These are phyloP conservation scores for Abelmoschus esculentus DNA, from an alignment of 345 rosid species.

Conservation along the genomic window DNA sequence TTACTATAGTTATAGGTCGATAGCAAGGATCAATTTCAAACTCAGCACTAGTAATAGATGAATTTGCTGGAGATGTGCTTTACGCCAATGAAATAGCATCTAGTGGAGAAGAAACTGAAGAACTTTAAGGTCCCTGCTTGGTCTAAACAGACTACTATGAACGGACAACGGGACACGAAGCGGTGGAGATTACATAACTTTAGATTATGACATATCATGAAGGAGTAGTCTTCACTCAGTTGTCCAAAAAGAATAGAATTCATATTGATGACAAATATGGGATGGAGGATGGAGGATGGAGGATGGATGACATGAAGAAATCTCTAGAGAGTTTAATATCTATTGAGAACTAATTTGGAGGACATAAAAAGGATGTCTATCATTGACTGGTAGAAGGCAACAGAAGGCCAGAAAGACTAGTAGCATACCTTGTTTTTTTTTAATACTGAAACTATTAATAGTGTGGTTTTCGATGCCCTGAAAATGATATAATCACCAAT, in stretches of 20 bases:
- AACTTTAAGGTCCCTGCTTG: background rate
- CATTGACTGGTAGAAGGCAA: background rate
- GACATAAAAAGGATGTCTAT: background rate
- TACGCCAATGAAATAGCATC: background rate
- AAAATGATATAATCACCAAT: background rate
- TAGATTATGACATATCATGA: too few relatives aligned
- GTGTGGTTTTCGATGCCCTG: background rate
- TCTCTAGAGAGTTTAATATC: too few relatives aligned
- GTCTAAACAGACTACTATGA: background rate
- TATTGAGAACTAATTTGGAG: constrained; percentile 2
- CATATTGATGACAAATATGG: too few relatives aligned
- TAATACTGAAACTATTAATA: background rate
- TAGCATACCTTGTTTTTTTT: background rate
- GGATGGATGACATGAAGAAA: too few relatives aligned
- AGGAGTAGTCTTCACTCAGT: too few relatives aligned
- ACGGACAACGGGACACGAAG: too few relatives aligned
- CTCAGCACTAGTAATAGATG: background rate
- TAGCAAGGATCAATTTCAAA: background rate
- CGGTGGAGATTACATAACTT: too few relatives aligned
- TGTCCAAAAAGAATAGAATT: too few relatives aligned
- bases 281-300: too few relatives aligned
- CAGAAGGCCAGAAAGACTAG: background rate
- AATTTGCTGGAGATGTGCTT: background rate
- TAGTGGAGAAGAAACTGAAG: background rate
- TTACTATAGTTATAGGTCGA: background rate